Conservation (phyloP, 1,139 yeast species). For the Hyphopichia fennica region DNA sequence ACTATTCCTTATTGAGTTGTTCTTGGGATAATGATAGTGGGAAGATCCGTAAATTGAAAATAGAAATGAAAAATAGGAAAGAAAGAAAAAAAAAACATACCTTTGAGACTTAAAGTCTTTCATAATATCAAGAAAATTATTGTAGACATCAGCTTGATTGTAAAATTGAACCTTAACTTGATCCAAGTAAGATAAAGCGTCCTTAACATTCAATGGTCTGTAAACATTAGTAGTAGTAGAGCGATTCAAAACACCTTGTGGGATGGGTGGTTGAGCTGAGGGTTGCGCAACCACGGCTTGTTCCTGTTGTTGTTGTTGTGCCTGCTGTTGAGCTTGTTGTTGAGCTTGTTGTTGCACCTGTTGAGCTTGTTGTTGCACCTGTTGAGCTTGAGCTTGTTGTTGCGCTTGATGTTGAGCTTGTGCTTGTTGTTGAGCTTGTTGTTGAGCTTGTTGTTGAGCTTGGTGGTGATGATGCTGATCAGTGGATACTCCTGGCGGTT, state of each 20-base stretch:
- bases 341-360: slow-evolving; percentile 9
- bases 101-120: slow-evolving; percentile 95
- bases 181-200: slow-evolving; percentile 91
- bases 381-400: slow-evolving; percentile 11
- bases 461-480: background rate
- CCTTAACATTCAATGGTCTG: slow-evolving; percentile 92
- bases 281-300: slow-evolving; percentile 11
- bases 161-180: slow-evolving; percentile 93
- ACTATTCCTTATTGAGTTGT: too few species aligned
- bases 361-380: slow-evolving; percentile 7
- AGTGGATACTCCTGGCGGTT: slow-evolving; percentile 6
- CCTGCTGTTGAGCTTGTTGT: slow-evolving; percentile 10
- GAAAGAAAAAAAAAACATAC: slow-evolving; percentile 28
- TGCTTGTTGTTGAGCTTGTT: background rate
- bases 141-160: slow-evolving; percentile 93
- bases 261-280: slow-evolving; percentile 14
- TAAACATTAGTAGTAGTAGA: slow-evolving; percentile 54
- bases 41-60: background rate
- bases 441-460: background rate
- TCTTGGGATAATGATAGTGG: background rate
- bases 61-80: background rate
- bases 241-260: slow-evolving; percentile 43
- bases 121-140: slow-evolving; percentile 95
- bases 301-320: slow-evolving; percentile 6
- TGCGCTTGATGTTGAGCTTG: slow-evolving; percentile 8